These are phyloP conservation scores for Aspergillus hiratsukae DNA, from an alignment of 2,329 filamentous ascomycete species.

Conservation along the genomic window DNA sequence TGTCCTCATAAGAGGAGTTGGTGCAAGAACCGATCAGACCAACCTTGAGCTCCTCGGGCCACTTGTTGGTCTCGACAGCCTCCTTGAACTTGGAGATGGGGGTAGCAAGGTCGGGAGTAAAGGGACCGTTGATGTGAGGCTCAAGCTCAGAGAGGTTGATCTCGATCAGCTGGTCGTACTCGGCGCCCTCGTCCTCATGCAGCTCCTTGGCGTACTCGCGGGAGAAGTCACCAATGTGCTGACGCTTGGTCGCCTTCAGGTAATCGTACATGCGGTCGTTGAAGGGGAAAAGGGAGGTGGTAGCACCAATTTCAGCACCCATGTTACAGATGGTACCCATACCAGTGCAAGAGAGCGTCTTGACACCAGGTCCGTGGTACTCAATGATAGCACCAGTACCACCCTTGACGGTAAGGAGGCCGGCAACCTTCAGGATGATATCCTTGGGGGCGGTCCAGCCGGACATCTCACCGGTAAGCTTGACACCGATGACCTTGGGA, in stretches of 20 bases:
- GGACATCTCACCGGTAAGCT: constrained; percentile 80
- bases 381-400: constrained; percentile 78
- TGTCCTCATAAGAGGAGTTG: constrained; percentile 84
- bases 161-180: constrained; percentile 95
- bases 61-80: constrained; percentile 88
- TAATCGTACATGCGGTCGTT: constrained; percentile 98
- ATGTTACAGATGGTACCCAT: constrained; percentile 78
- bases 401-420: constrained; percentile 95
- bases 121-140: constrained; percentile 97
- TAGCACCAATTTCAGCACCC: constrained; percentile 64
- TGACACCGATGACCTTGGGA: constrained; percentile 94
- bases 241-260: constrained; percentile 83
- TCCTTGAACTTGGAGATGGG: constrained; percentile 97
- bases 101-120: constrained; percentile 96
- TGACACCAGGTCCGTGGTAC: constrained; percentile 62
- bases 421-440: constrained; percentile 95
- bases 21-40: constrained; percentile 98
- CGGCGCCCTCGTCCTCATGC: constrained; percentile 77
- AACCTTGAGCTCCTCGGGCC: constrained; percentile 95
- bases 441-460: constrained; percentile 96
- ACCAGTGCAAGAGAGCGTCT: constrained; percentile 73
- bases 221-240: constrained; percentile 84
- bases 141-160: constrained; percentile 93
- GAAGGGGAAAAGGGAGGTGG: constrained; percentile 94
- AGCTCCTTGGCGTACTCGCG: constrained; percentile 81